A percentile compares a stretch with the other conserved stretches of the same genome.
These are phyloP conservation scores for Boletus vermiculosoides DNA, from an alignment of 768 basidiomycete species.

Conservation along the genomic window DNA sequence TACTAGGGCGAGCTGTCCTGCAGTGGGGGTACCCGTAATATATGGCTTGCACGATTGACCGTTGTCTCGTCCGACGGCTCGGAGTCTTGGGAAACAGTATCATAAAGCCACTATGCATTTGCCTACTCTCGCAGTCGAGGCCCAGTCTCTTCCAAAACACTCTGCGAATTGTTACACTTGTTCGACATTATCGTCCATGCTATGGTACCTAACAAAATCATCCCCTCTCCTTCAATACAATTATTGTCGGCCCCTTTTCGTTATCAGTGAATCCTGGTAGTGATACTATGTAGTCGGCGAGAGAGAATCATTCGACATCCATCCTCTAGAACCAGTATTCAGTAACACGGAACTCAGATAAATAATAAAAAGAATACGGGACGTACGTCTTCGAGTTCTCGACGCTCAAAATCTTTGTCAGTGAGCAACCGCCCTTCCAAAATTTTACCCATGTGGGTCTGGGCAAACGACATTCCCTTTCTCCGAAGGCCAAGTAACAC, in stretches of 20 bases:
- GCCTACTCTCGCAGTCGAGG: too few relatives aligned
- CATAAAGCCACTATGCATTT: too few relatives aligned
- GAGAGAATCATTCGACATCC: background rate
- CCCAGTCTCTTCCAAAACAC: too few relatives aligned
- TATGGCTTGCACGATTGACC: too few relatives aligned
- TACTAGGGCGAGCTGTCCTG: too few relatives aligned
- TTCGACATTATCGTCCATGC: background rate
- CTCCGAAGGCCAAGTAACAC: conserved; percentile 37
- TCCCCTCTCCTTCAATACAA: too few relatives aligned
- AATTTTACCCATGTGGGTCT: conserved; percentile 43
- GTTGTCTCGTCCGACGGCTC: too few relatives aligned
- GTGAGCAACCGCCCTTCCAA: conserved; percentile 29
- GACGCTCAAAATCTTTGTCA: conserved; percentile 25
- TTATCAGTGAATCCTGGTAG: too few relatives aligned
- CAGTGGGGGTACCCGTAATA: too few relatives aligned
- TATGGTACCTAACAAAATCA: background rate
- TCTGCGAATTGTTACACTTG: background rate
- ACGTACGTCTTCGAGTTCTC: background rate
- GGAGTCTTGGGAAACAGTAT: too few relatives aligned
- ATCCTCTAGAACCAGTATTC: background rate
- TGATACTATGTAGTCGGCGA: background rate
- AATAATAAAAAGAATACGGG: background rate
- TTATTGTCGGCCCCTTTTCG: too few relatives aligned
- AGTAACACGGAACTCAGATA: background rate
- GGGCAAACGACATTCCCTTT: conserved; percentile 37